Evolutionary conservation across 2,329 filamentous ascomycete species (phyloP), one percentile per base, ranked within the genome.

Genomic region (Gaeumannomyces sp.): DNA sequence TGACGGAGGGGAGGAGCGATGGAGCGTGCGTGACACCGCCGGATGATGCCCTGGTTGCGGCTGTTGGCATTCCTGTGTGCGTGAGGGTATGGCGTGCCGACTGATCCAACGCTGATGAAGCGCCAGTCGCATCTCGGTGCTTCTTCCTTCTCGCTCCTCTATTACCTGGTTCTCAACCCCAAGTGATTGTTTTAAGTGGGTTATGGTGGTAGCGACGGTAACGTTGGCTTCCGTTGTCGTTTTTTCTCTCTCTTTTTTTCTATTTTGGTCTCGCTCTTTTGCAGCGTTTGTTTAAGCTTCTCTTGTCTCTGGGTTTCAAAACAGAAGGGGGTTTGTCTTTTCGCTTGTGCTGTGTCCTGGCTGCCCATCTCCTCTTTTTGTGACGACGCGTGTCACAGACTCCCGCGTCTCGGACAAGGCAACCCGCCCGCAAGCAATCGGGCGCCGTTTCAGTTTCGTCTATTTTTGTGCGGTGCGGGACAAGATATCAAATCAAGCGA

Each of bases 281-380:
- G 28, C 6, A 31, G n/a, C 59, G 59, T 60, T 31, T 31, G 59
- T 60, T 60, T 38, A 60, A 60, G 59, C 59, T 60, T 60, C 59
- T 60, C 45, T 53, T 3, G 45, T 8, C 45, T 7, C 6, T n/a
- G 7, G 45, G 45, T 60, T 31, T 59, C 57, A 59, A n/a, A 31
- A 59, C 29, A 28, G 27, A 28, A 59, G 57, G 25, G 57, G 45
- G 8, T 50, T 50, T 10, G 11, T n/a, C 8, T 50, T n/a, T n/a
- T 22, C 45, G 19, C 45, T 53, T 53, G 38, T 45, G 38, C 45
- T 25, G 19, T 50, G 38, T 22, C 16, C 38, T 50, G 38, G 38
- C 38, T 22, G 38, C 45, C 19, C 45, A 6, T 16, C 11, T 58
- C 27, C 2, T 60, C 19, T 7, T 35, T 60, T 33, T 60, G 59